Percentiles rank a stretch among this genome's conserved stretches.
These are phyloP conservation scores for Podaxis pistillaris DNA, from an alignment of 768 basidiomycete species.

Conservation along the genomic window DNA sequence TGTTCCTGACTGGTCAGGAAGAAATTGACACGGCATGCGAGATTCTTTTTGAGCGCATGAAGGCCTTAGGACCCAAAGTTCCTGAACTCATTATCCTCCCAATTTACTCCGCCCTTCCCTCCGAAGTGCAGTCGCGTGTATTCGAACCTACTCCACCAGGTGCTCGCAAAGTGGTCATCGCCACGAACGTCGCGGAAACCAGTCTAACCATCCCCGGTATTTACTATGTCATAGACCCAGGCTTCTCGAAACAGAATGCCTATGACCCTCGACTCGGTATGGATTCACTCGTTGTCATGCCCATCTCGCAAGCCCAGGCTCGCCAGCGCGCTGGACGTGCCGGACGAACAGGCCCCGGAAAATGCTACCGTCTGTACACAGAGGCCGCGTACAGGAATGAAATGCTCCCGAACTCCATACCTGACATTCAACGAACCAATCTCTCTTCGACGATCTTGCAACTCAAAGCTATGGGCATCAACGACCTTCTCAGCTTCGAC, in stretches of 20 bases:
- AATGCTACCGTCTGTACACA: constrained; percentile 97
- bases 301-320: constrained; percentile 98
- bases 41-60: constrained; percentile 98
- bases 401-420: constrained; percentile 96
- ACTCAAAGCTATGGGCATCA: constrained; percentile 98
- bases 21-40: constrained; percentile 99
- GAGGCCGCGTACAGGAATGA: constrained; percentile 98
- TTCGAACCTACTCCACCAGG: constrained; percentile 98
- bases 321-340: constrained; percentile 95
- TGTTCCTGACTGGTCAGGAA: constrained; percentile 98
- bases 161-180: constrained; percentile 97
- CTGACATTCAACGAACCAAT: constrained; percentile 96
- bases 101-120: constrained; percentile 97
- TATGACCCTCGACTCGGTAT: constrained; percentile 97
- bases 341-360: constrained; percentile 96
- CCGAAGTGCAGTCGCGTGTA: constrained; percentile 96
- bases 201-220: constrained; percentile 98
- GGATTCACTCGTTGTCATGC: constrained; percentile 98
- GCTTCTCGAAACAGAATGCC: constrained; percentile 98
- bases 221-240: constrained; percentile 98
- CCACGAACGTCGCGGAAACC: constrained; percentile 99
- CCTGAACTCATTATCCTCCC: constrained; percentile 96
- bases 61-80: constrained; percentile 96
- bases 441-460: constrained; percentile 90
- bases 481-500: constrained; percentile 95